Conservation (phyloP, 208 protist species). For the Trypanosoma mega region DNA sequence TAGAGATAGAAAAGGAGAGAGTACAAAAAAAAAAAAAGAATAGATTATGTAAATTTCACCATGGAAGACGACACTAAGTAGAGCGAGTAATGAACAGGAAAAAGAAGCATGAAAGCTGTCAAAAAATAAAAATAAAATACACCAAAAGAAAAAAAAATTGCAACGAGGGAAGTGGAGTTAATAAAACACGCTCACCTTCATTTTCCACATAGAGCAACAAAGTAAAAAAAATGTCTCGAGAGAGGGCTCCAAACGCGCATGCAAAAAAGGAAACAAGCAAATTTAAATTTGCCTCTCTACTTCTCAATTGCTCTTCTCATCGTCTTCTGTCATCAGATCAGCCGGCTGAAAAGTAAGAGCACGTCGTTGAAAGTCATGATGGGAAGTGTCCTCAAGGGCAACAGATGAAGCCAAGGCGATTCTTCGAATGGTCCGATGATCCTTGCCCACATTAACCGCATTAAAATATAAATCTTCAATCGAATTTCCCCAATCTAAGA, state of each 20-base stretch:
- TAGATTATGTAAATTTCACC: no score
- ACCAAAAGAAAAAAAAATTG: background rate
- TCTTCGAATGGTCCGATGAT: constrained; percentile 55
- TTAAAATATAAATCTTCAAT: constrained; percentile 80
- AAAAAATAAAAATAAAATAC: background rate
- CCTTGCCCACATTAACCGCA: constrained; percentile 38
- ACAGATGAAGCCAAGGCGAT: constrained; percentile 66
- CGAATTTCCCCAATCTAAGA: constrained; percentile 59
- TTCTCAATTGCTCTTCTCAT: background rate
- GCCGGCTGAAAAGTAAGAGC: constrained; percentile 14
- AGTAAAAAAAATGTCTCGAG: background rate
- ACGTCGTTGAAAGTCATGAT: constrained; percentile 8
- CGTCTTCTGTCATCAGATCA: constrained; percentile 3
- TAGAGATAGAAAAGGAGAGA: background rate
- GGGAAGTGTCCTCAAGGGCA: constrained; percentile 33
- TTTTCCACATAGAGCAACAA: background rate
- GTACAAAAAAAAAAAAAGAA: constrained; percentile 2
- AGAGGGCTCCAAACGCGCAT: no score
- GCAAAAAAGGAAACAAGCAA: background rate
- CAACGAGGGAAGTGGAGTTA: background rate
- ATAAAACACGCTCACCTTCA: background rate
- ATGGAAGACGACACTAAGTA: no score
- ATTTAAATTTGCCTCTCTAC: background rate
- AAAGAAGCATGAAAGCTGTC: background rate
- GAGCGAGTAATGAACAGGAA: background rate